Evolutionary conservation across 1,139 yeast species (phyloP).

Genomic region (Lodderomyces parapsilosis): DNA sequence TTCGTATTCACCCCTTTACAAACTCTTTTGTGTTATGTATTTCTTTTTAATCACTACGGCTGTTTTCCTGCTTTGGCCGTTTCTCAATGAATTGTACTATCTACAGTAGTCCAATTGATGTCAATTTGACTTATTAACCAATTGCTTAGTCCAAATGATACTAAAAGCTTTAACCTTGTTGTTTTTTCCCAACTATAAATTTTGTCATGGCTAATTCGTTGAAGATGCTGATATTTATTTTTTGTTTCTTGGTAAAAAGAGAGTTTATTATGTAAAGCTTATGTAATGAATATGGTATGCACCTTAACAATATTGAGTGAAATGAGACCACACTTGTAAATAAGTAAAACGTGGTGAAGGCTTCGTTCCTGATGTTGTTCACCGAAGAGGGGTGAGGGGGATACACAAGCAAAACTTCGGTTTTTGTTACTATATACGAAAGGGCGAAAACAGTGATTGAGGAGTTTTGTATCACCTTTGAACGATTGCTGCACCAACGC

Average conservation of each 20-base stretch:
- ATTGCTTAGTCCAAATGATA: not conserved
- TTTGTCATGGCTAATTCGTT: not conserved
- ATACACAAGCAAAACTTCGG: too few species aligned
- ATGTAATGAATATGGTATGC: not conserved
- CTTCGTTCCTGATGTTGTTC: too few species aligned
- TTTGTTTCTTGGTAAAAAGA: not conserved
- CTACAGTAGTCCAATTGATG: not conserved
- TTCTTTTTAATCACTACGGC: not conserved
- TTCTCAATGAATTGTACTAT: not conserved
- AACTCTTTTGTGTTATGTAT: not conserved
- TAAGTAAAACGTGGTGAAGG: too few species aligned
- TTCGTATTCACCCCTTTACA: not conserved
- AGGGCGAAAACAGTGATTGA: too few species aligned
- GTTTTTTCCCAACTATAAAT: not conserved
- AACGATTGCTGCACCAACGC: too few species aligned
- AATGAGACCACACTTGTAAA: too few species aligned
- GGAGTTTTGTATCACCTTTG: too few species aligned
- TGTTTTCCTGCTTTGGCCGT: not conserved
- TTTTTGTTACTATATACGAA: too few species aligned
- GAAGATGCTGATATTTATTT: not conserved
- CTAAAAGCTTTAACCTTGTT: too few species aligned
- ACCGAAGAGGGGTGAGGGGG: too few species aligned
- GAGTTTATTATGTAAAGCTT: not conserved
- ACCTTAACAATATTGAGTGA: too few species aligned
- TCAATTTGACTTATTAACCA: not conserved